Evolutionary conservation across 345 rosid genomes (phyloP), one percentile per base, ranked within the genome.

Genomic region (Citrus unshiu): DNA sequence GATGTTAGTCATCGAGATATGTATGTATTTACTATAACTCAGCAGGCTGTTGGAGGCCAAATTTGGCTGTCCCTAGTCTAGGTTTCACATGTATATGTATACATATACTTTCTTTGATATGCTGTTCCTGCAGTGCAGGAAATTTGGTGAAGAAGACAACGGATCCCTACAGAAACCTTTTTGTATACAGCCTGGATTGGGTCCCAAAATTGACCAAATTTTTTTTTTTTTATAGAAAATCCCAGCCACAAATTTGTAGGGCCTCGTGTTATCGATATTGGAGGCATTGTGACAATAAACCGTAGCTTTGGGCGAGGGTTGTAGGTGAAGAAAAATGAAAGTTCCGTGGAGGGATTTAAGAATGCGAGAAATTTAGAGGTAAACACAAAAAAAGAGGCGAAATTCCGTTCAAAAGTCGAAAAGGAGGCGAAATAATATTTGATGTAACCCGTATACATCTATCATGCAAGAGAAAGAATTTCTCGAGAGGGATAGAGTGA

Each of bases 141-240:
- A 84, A 80, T 78, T 71, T 72, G 81, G 77, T 29, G 83, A 46
- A 46, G 51, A 67, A 59, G 82, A 34, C 25, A 51, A 1, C 1
- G 60, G 78, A 79, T 72, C 51, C 72, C 66, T 37, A 18, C 37
- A 3, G 29, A 3, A 2, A 34, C 22, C 74, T 34, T 72, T 79
- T 79, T 67, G 85, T 72, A 18, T 29, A 83, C 89, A 88, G 91
- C 74, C 91, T 86, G 91, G 85, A 73, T 24, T 7, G 81, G 84
- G 76, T 4, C 73, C 89, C 81, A 70, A 74, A 37, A 66, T 80
- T 86, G 82, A 82, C 85, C 81, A 25, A 24, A 27, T 1, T 0
- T 2, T 22, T 21, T 56, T 25, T 56, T 21, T 56, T 56, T 25
- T 39, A 1, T 14, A 37, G 39, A n/a, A 81, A 76, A 79, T 82